Evolutionary conservation across 2,329 filamentous ascomycete species (phyloP), one percentile per base, ranked within the genome.

Genomic region (Fusarium sp.): DNA sequence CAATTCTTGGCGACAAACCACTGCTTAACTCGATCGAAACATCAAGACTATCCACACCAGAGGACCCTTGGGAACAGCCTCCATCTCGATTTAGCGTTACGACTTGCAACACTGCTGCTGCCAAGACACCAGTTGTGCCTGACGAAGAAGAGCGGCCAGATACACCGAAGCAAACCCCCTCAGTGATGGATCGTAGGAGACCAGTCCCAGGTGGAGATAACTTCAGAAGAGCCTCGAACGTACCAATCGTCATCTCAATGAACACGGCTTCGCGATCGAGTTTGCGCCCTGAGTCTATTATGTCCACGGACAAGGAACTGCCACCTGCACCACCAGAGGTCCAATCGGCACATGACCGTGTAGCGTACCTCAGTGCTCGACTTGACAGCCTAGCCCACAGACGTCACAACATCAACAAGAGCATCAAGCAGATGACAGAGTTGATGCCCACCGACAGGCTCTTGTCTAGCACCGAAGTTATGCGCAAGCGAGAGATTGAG

Each of bases 361-460:
- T 95, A 18, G 86, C 88, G 12, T 84, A 87, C 65, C 84, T 96
- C 25, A 88, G 91, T 74, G 88, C 90, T 7, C 87, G 89, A 73
- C 87, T 92, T 30, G 85, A 89, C 44, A 86, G 87, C 51, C 85
- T 96, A 10, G 83, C 84, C 2, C 89, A 92, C 75, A 88, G 92
- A 46, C 88, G 90, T 58, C 83, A 86, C 66, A 95, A 95, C 80
- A 88, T 95, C 75, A 87, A 88, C 76, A 89, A 86, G 25, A 89
- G 91, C 66, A 92, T 96, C 77, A 84, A 87, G 68, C 92, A 95
- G 78, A 90, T 95, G 84, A 93, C 90, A 63, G 89, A 93, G 78
- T 85, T 94, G 63, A 92, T 94, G 84, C 91, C 92, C 43, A 89
- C 86, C 38, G 90, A 92, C 77, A 89, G 87, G 68, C 84, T 93